Evolutionary conservation across 23 red algal genomes (phyloP), one percentile per base, ranked within the genome.

Genomic region (Chondrus crispus): DNA sequence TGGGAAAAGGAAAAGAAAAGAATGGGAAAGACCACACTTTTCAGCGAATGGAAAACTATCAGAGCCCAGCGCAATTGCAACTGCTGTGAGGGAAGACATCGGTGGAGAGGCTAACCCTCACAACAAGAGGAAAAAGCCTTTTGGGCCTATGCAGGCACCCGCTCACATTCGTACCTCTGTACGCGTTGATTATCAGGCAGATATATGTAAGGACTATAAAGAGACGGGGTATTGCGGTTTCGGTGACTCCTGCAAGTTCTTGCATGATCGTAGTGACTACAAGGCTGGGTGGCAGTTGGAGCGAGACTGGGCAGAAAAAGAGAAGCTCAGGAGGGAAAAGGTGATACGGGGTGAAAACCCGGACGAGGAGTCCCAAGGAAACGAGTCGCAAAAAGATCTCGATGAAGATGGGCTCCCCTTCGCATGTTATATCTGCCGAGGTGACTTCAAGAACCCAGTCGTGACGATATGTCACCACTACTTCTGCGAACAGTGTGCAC

Each of bases 181-280:
- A n/a, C 68, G 81, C 26, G 64, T 93, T 14, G 95, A 98, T 44
- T 98, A 80, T 75, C 90, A 98, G 84, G 88, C 95, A 19, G 91
- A 94, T 62, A 77, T 98, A 35, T 98, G 95, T 48, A 98, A 94
- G 75, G 95, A 98, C 74, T 98, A 94, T 64, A 94, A 94, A 68
- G 95, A 98, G 60, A 98, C 95, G 22, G 95, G 95, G 5, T 94
- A 77, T 87, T 98, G 95, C 64, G 86, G 85, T 33, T 98, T 94
- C 87, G 95, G 95, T 10, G 95, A 98, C 45, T 86, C 95, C 45
- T 98, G 95, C 91, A 98, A 98, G 91, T 98, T 98, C 54, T 30
- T 94, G 13, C 95, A 98, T 71, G 91, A 94, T 35, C 74, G 95
- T 26, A 89, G 88, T 79, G 89, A 93, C 84, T 85, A 81, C 29